phyloP scores from a whole-genome alignment of 2,329 filamentous ascomycete genomes.

The Tolypocladium tundrense region DNA sequence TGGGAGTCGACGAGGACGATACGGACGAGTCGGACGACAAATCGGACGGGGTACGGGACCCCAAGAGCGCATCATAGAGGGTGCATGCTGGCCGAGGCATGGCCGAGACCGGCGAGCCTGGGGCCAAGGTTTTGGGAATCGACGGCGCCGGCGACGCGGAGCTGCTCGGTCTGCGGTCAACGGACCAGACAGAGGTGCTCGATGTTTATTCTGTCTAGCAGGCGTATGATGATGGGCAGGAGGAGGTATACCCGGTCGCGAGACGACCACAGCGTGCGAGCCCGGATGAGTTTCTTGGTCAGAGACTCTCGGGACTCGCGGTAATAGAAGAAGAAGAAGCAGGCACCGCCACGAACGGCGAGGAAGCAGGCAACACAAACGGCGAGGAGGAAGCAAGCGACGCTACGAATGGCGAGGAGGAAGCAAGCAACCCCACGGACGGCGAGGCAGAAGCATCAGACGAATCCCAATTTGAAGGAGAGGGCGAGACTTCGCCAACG shows the following conservation, averaged over 20 bases:
- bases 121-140: background rate
- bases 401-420: background rate
- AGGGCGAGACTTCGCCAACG: background rate
- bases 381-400: background rate
- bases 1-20: constrained; percentile 26
- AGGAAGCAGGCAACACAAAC: background rate
- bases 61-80: constrained; percentile 22
- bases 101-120: background rate
- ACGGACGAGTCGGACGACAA: constrained; percentile 25
- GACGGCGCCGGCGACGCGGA: background rate
- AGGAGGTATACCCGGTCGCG: background rate
- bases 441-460: background rate
- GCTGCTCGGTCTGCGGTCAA: background rate
- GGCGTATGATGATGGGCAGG: background rate
- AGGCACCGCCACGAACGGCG: no score
- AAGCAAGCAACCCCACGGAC: background rate
- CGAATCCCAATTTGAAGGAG: background rate
- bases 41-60: constrained; percentile 9
- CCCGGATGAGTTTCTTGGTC: background rate
- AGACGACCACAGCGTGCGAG: background rate
- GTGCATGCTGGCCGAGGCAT: constrained; percentile 6
- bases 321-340: background rate
- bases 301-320: background rate
- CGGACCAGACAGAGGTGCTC: background rate
- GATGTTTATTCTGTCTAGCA: background rate